phyloP scores from a whole-genome alignment of 441 rosid genomes.

The Mallotus japonicus region DNA sequence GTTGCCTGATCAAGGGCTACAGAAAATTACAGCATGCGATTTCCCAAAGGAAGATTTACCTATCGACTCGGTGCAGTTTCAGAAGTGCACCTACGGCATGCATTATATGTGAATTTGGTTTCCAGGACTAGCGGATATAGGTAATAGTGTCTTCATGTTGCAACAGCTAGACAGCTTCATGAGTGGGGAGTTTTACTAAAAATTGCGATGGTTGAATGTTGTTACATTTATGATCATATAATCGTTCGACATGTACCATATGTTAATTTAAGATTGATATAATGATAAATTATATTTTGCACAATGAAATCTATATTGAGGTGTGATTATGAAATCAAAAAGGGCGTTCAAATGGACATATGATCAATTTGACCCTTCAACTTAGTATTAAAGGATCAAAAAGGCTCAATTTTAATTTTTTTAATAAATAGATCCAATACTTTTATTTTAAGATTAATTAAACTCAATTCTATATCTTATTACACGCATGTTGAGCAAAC shows the following conservation, averaged over 20 bases:
- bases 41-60: constrained; percentile 57
- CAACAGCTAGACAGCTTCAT: neutral
- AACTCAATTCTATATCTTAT: too few relatives aligned
- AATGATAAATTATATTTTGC: neutral
- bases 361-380: too few relatives aligned
- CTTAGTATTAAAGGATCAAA: too few relatives aligned
- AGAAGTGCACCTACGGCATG: constrained; percentile 47
- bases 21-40: constrained; percentile 50
- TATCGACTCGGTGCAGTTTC: constrained; percentile 60
- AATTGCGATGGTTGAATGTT: neutral
- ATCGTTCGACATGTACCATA: neutral
- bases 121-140: neutral
- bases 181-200: neutral
- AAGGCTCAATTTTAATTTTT: too few relatives aligned
- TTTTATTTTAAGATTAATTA: too few relatives aligned
- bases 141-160: neutral
- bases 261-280: neutral
- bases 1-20: constrained; percentile 50
- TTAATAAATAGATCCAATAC: too few relatives aligned
- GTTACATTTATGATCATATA: too few relatives aligned
- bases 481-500: too few relatives aligned
- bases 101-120: constrained; percentile 27
- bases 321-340: neutral
- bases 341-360: neutral
- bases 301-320: neutral